Conservation (phyloP, 2,329 filamentous ascomycete genomes). For the Aspergillus sp. region DNA sequence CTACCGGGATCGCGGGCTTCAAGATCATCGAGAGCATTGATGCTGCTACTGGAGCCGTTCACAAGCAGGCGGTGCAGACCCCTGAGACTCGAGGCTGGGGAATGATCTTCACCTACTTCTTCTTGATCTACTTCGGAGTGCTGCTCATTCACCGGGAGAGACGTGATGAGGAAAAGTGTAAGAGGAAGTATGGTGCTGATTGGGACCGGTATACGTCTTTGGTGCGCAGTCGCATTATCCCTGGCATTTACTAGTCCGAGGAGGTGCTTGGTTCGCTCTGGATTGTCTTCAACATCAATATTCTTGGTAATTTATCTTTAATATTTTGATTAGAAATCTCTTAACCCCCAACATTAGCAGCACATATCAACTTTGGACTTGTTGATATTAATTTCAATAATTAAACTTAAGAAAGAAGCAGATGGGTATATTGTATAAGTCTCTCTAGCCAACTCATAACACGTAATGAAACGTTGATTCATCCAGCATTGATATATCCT, state of each 20-base stretch:
- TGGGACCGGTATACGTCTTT: constrained; percentile 86
- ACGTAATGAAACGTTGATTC: background rate
- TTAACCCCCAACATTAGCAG: background rate
- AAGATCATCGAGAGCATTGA: constrained; percentile 57
- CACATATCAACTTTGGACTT: background rate
- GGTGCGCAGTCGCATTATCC: constrained; percentile 79
- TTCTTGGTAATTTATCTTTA: background rate
- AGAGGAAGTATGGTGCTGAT: constrained; percentile 85
- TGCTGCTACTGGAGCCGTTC: constrained; percentile 57
- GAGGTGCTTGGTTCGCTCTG: background rate
- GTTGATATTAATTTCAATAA: background rate
- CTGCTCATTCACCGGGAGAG: constrained; percentile 82
- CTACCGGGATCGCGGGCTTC: constrained; percentile 82
- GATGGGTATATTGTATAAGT: background rate
- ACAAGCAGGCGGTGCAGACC: constrained; percentile 71
- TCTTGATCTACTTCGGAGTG: constrained; percentile 85
- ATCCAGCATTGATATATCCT: background rate
- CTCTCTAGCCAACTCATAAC: background rate
- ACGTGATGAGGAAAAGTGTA: constrained; percentile 88
- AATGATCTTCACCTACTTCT: constrained; percentile 90
- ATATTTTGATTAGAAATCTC: background rate
- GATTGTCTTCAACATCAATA: background rate
- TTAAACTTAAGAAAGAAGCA: background rate
- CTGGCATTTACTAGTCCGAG: constrained; percentile 69
- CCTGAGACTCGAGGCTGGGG: constrained; percentile 77